Base-by-base conservation (phyloP, 306 rosid species). In the Luffa acutangula region DNA sequence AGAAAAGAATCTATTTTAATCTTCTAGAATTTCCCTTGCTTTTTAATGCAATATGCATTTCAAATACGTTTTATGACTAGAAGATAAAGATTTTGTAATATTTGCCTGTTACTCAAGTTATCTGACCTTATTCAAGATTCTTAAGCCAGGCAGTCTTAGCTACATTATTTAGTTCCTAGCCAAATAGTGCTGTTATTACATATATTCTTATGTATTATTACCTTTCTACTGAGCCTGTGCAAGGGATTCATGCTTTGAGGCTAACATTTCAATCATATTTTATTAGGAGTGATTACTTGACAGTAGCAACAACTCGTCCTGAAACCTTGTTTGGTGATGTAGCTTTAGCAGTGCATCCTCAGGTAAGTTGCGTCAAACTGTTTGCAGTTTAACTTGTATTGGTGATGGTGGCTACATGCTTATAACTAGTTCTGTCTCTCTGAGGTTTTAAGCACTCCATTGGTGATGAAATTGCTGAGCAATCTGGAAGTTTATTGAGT, bases 291-390 rank as follows among this genome's bases (percentile, higher is more conserved):
- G 98, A 94, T 82, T 94, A 21, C 84, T 78, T 94, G 92, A 94
- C 95, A 75, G 87, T 94, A 76, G 98, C 98, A 81, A 94, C 98
- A 79, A 94, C 97, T 34, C 93, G 98, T 14, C 98, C 97, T 2
- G 98, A 92, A 90, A 94, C 98, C 70, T 87, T 94, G 75, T 94
- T 94, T 91, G 97, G 97, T 80, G 98, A 94, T 87, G 98, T 94
- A 75, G 98, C 97, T 81, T 80, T 94, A 70, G 97, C 97, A 72
- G 95, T 94, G 86, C 77, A 94, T 87, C 98, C 97, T 46, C 43
- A 91, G 93, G 98, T 94, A 85, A 75, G 85, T 41, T 84, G 67
- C 74, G 74, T 85, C 73, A 52, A 72, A 67, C 64, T 52, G 52
- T 48, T 73, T 49, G 41, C 78, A 53, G 66, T 46, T 13, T 64